A percentile compares a stretch with the other conserved stretches of the same genome.
Evolutionary conservation across 2,329 filamentous ascomycete species (phyloP).

Genomic region (Aspergillus nomiae): DNA sequence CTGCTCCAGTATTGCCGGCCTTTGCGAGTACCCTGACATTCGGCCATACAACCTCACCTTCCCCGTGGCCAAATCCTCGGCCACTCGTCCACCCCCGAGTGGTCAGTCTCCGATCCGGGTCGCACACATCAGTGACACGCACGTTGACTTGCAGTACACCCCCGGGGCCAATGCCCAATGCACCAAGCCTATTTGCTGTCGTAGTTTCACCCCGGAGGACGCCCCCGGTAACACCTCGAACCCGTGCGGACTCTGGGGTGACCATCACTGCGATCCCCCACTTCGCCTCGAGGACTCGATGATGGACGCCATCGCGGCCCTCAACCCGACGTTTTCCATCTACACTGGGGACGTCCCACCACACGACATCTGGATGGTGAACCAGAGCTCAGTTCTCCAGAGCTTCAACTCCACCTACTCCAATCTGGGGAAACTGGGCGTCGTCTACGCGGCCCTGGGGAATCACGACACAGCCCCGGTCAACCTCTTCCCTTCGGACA

Average conservation of each 20-base stretch:
- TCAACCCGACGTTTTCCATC: constrained; percentile 56
- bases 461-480: constrained; percentile 60
- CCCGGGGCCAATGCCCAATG: constrained; percentile 58
- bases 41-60: constrained; percentile 48
- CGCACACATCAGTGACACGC: constrained; percentile 63
- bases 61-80: constrained; percentile 43
- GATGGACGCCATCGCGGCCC: constrained; percentile 42
- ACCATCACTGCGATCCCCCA: constrained; percentile 58
- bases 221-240: constrained; percentile 51
- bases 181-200: constrained; percentile 62
- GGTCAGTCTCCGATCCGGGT: constrained; percentile 54
- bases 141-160: constrained; percentile 59
- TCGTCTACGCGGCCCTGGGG: constrained; percentile 57
- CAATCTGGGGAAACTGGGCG: constrained; percentile 48
- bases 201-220: constrained; percentile 52
- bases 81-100: constrained; percentile 47
- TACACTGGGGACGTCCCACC: constrained; percentile 64
- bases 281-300: constrained; percentile 56
- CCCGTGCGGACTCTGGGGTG: constrained; percentile 56
- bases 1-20: constrained; percentile 56
- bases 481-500: constrained; percentile 53
- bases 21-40: constrained; percentile 54
- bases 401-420: constrained; percentile 51
- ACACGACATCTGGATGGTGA: constrained; percentile 47
- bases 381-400: constrained; percentile 32